Evolutionary conservation across 2,329 filamentous ascomycete genomes (phyloP), one percentile per base, ranked within the genome.

Genomic region (Fusarium circinatum): DNA sequence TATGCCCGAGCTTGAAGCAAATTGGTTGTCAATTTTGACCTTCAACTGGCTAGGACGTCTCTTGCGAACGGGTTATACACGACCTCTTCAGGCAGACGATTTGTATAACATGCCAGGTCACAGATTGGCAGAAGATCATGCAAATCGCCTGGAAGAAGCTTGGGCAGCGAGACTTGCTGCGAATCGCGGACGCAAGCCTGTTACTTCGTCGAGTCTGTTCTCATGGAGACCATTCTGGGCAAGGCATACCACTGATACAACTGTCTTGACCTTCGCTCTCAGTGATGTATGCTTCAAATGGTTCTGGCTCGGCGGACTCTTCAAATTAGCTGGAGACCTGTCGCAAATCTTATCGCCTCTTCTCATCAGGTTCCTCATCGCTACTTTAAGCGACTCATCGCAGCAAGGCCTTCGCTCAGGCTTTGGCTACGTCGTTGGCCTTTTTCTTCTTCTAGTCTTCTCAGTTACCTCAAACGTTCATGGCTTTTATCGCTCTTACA

Each of bases 231-330:
- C 78, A 0, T 79, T 80, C 22, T 80, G 78, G 79, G 57, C 69
- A 15, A 68, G 78, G 24, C 75, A 70, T 24, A 77, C 66, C 11
- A 75, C 70, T 5, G 70, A 80, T 12, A 65, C 76, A 0, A 75
- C 78, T 2, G 76, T 80, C 20, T 62, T 80, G 30, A 65, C 79
- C 2, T 55, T 80, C 10, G 73, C 79, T 9, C 77, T 80, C 41
- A 80, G 77, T 38, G 78, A 80, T 22, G 78, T 80, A 32, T 80
- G 77, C 54, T 79, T 79, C 45, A 62, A 51, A 13, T 75, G 78
- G 73, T 80, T 80, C 67, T 80, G 79, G 79, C 49, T 76, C 2
- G 78, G 78, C 1, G 79, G 79, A 9, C 26, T 79, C 17, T 62
- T 80, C 22, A 78, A 79, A 30, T 36, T 80, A 1, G 55, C 60